A percentile compares a stretch with the other conserved stretches of the same genome.
These are phyloP conservation scores for Wickerhamomyces sydowiorum DNA, from an alignment of 805 yeast species.

Conservation along the genomic window DNA sequence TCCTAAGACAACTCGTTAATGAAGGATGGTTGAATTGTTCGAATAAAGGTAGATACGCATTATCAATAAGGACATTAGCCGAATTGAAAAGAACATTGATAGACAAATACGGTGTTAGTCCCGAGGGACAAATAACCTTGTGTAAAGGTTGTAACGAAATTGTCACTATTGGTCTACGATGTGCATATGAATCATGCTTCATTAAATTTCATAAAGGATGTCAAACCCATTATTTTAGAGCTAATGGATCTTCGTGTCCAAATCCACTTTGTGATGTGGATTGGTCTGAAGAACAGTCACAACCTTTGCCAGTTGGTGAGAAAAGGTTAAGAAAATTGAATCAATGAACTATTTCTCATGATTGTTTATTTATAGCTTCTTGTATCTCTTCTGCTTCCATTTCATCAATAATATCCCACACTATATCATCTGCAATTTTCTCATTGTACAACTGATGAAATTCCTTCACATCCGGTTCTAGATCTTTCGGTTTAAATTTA, in stretches of 20 bases:
- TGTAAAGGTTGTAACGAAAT: constrained; percentile 50
- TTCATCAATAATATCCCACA: constrained; percentile 83
- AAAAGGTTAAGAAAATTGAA: not conserved
- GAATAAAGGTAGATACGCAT: constrained; percentile 27
- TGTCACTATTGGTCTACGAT: constrained; percentile 46
- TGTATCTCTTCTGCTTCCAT: constrained; percentile 56
- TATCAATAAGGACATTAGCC: constrained; percentile 35
- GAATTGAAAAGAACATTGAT: constrained; percentile 42
- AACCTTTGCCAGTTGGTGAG: constrained; percentile 14
- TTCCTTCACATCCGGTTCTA: constrained; percentile 35
- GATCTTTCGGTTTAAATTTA: constrained; percentile 34
- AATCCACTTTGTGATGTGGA: constrained; percentile 19
- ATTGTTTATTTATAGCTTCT: constrained; percentile 3
- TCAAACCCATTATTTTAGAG: constrained; percentile 31
- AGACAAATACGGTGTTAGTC: constrained; percentile 34
- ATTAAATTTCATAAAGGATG: constrained; percentile 46
- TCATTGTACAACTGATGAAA: constrained; percentile 60
- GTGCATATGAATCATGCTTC: constrained; percentile 29
- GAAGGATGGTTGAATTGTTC: constrained; percentile 50
- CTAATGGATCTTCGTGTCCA: constrained; percentile 30
- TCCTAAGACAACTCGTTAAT: constrained; percentile 35
- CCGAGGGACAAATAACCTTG: constrained; percentile 30
- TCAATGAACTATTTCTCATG: no score
- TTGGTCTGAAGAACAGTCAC: constrained; percentile 9
- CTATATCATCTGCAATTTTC: constrained; percentile 71